Base-by-base conservation (phyloP, 257 asterid species). In the Solanum arcanum region DNA sequence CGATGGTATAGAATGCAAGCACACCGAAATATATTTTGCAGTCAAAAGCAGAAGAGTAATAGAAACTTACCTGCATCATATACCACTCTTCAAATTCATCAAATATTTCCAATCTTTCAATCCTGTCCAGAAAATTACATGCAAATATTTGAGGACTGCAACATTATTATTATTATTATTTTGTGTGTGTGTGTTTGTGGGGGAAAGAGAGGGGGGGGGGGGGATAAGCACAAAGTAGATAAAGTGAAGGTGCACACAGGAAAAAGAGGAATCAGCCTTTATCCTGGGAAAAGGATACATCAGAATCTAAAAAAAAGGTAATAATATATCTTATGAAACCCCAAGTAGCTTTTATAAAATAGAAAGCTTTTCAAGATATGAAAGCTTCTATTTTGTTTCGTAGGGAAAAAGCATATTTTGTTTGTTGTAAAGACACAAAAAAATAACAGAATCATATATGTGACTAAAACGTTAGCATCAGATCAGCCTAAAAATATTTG, bases 11-110 rank as follows among this genome's bases (percentile, higher is more conserved):
- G 83, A 42, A 77, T 2, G 60, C 83, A 77, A 42, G 52, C 59
- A 74, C 56, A 44, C 66, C 3, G 42, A 77, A 52, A 44, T 27
- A 77, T 44, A 42, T 77, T 78, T 80, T 47, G 84, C 84, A 80
- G 44, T 80, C 42, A 85, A 49, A 49, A 49, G 9, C 47, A 81
- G 35, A 88, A 83, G 86, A 83, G 88, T 88, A 16, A 52, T 87
- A 10, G 56, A 59, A 91, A 87, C 95, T 93, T 93, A 94, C 99
- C 99, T 97, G 99, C 98, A 95, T 95, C 99, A 97, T 96, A 93
- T 93, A 88, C 98, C 97, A 91, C 90, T 93, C 96, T 89, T 93
- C 94, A 86, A 93, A 93, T 84, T 92, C 95, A 86, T 92, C 96
- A 74, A 93, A 92, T 89, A 96, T 89, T 89, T 97, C 99, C 94